phyloP scores from a whole-genome alignment of 2,329 filamentous ascomycete species.

The Fusarium duplospermum region DNA sequence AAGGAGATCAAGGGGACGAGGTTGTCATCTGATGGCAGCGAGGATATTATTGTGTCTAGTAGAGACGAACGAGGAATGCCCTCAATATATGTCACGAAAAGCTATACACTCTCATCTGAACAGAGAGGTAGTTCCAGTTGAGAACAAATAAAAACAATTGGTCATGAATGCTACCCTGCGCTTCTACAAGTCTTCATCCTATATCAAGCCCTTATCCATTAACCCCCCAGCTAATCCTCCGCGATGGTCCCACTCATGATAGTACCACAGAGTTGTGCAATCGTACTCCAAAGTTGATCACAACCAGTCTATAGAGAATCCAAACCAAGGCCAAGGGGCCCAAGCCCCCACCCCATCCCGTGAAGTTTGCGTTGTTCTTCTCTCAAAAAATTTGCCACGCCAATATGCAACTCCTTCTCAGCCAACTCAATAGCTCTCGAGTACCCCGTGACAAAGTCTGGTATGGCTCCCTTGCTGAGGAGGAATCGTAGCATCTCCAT shows the following conservation, averaged over 20 bases:
- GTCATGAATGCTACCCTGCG: not conserved
- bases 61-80: not conserved
- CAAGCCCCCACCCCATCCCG: not conserved
- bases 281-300: not conserved
- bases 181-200: not conserved
- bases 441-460: not conserved
- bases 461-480: not conserved
- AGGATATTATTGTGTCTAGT: not conserved
- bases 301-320: not conserved
- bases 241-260: not conserved
- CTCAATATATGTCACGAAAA: not conserved
- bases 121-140: not conserved
- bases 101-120: not conserved
- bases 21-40: slow-evolving; percentile 2
- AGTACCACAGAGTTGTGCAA: not conserved
- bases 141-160: not conserved
- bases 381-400: not conserved
- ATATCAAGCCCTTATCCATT: not conserved
- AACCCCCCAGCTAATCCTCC: not conserved
- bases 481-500: slow-evolving; percentile 10
- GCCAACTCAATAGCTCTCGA: slow-evolving; percentile 6
- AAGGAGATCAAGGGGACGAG: not conserved
- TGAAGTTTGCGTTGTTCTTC: not conserved
- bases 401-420: not conserved
- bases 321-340: not conserved